Evolutionary conservation across 371 early-diverging fungal genomes (phyloP), one percentile per base, ranked within the genome.

Genomic region (Mycotypha africana): DNA sequence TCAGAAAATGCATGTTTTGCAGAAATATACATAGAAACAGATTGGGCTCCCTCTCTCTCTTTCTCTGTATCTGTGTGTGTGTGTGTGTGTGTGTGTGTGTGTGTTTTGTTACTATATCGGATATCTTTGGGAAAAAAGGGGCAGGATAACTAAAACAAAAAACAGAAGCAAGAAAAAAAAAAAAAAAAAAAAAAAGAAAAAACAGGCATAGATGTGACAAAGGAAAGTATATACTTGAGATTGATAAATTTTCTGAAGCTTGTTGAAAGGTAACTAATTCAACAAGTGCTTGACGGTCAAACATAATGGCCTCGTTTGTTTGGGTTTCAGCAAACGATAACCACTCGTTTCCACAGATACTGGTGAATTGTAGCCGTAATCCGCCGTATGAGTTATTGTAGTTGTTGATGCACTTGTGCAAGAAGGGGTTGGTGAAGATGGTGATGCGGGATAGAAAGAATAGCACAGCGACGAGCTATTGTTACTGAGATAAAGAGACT

Each of bases 271-370:
- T n/a, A 23, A 8, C 6, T 37, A 48, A 20, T 41, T 52, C 19
- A 52, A 30, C 23, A 52, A 23, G 14, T 46, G 33, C 15, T 52
- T 24, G 11, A 52, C 41, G 16, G 45, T 39, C 14, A 55, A 36
- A 41, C 45, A 40, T 20, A 39, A n/a, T 26, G 56, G 49, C 17
- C 50, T 26, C 12, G 49, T 24, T 15, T 24, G n/a, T 31, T 51
- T 56, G 9, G 57, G 57, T 16, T 56, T 56, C 14, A 53, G 28
- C 1, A 38, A 31, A 16, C 54, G 47, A 38, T 47, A 47, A 10
- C n/a, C n/a, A 11, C 37, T 14, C 30, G 42, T 28, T 32, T 53
- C 53, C 26, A 47, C 23, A n/a, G n/a, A n/a, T 8, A 8, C 10
- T 4, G 53, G 53, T 16, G 42, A 47, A 10, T 30, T 32, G 21